Evolutionary conservation across 2,329 filamentous ascomycete species (phyloP).

Genomic region (Ceratocystis variospora): DNA sequence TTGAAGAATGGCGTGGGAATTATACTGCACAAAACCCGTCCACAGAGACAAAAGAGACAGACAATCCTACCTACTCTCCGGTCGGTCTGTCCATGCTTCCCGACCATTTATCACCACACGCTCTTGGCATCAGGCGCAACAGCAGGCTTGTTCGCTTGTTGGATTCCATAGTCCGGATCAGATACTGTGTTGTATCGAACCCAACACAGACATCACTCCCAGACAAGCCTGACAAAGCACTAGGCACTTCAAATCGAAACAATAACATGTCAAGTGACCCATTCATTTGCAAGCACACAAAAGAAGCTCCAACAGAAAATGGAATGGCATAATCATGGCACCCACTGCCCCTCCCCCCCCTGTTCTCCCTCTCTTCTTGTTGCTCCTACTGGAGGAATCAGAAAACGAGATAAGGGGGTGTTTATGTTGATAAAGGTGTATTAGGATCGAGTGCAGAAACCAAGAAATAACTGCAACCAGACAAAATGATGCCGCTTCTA

Average conservation of each 20-base stretch:
- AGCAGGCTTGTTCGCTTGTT: neutral
- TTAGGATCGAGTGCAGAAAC: no score
- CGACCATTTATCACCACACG: neutral
- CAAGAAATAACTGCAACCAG: no score
- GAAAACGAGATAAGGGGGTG: no score
- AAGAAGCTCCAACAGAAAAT: no score
- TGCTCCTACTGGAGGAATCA: neutral
- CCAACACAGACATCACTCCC: neutral
- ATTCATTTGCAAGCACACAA: no score
- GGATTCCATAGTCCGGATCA: neutral
- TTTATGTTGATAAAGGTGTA: no score
- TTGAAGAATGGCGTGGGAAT: neutral
- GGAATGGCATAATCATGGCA: neutral
- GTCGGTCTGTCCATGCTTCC: neutral
- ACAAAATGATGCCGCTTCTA: no score
- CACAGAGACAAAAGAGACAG: neutral
- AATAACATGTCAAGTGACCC: constrained; percentile 3
- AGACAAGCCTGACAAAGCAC: neutral
- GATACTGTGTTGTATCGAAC: neutral
- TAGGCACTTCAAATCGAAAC: neutral
- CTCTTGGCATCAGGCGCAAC: neutral
- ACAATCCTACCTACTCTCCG: neutral
- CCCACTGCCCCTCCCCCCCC: neutral
- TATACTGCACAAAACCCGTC: neutral
- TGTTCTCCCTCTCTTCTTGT: neutral